phyloP scores from a whole-genome alignment of 805 yeast species.

The Yarrowia sp. region DNA sequence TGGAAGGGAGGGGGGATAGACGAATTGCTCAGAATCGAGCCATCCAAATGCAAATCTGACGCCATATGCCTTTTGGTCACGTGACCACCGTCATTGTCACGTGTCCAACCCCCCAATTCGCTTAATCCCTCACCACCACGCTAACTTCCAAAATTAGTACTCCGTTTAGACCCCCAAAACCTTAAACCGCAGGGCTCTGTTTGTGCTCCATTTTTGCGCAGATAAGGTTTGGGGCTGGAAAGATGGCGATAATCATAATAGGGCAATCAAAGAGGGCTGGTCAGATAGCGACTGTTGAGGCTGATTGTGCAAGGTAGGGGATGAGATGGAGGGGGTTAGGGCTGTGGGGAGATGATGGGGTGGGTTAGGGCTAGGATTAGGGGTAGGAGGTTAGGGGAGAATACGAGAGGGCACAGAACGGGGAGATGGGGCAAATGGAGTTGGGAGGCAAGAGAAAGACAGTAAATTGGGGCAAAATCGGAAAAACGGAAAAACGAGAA shows the following conservation, averaged over 20 bases:
- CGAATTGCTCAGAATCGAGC: too few relatives aligned
- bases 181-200: neutral
- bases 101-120: neutral
- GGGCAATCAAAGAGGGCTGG: neutral
- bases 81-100: neutral
- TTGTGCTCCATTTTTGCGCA: slow-evolving; percentile 13
- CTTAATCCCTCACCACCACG: neutral
- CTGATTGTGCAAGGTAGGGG: too few relatives aligned
- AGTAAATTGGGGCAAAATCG: too few relatives aligned
- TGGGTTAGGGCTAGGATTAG: too few relatives aligned
- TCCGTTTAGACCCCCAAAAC: neutral
- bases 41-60: too few relatives aligned
- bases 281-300: neutral
- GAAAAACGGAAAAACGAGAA: too few relatives aligned
- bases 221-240: slow-evolving; percentile 14
- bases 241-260: neutral
- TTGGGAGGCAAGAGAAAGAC: too few relatives aligned
- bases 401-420: too few relatives aligned
- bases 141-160: neutral
- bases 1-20: neutral
- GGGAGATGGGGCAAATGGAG: too few relatives aligned
- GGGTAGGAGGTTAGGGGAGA: too few relatives aligned
- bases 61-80: neutral
- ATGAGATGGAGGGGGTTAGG: too few relatives aligned
- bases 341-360: too few relatives aligned